phyloP scores from a whole-genome alignment of 305 asterid species.

The Fraxinus baroniana region DNA sequence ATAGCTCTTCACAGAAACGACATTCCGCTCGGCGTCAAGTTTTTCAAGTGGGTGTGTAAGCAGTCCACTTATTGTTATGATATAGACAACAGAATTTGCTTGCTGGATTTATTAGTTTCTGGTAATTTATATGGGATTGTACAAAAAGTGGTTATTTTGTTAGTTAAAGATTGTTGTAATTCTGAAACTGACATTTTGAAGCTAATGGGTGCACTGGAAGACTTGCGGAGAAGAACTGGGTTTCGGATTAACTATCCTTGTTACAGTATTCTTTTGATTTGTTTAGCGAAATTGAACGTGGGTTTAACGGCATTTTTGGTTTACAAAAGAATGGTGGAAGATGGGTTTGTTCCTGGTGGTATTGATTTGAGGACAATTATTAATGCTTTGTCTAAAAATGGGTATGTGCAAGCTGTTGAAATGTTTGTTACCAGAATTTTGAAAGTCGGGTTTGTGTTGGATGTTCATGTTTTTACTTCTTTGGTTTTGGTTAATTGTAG shows the following conservation, averaged over 20 bases:
- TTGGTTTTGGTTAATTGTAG: constrained; percentile 45
- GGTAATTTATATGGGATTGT: constrained; percentile 25
- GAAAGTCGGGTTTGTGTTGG: constrained; percentile 37
- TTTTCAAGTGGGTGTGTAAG: constrained; percentile 43
- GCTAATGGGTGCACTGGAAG: constrained; percentile 36
- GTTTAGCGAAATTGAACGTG: constrained; percentile 42
- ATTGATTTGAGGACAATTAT: constrained; percentile 42
- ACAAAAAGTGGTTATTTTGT: constrained; percentile 33
- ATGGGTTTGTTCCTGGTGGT: constrained; percentile 36
- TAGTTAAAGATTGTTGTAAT: constrained; percentile 32
- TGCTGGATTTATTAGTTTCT: constrained; percentile 25
- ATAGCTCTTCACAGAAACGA: constrained; percentile 31
- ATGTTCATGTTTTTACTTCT: constrained; percentile 41
- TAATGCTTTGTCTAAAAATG: constrained; percentile 49
- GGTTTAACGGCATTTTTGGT: constrained; percentile 36
- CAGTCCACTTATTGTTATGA: constrained; percentile 44
- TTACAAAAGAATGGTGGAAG: constrained; percentile 36
- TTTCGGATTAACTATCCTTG: constrained; percentile 49
- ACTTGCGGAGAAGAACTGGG: constrained; percentile 31
- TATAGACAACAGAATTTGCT: constrained; percentile 34
- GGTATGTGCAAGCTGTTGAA: constrained; percentile 37
- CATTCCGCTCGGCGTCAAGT: constrained; percentile 35
- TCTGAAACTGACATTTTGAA: constrained; percentile 37
- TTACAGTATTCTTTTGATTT: constrained; percentile 40
- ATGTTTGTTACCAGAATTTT: constrained; percentile 36